Evolutionary conservation across 2,329 filamentous ascomycete genomes (phyloP).

Genomic region (Aspergillus tubingensis): DNA sequence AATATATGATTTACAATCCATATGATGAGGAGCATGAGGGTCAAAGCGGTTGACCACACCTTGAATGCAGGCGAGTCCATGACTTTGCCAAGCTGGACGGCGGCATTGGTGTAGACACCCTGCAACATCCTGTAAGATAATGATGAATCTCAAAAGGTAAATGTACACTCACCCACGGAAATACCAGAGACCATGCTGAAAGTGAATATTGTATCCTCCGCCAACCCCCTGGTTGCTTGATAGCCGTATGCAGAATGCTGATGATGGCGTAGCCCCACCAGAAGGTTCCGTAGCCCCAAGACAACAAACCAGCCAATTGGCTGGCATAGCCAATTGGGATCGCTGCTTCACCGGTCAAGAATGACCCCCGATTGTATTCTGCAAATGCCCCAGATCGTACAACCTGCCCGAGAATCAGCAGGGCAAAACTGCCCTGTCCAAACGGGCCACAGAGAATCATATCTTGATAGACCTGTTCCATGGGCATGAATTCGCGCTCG

Average conservation of each 20-base stretch:
- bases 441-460: conserved; percentile 47
- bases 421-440: conserved; percentile 43
- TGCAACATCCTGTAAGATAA: conserved; percentile 10
- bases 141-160: background rate
- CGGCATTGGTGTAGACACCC: conserved; percentile 45
- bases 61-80: conserved; percentile 43
- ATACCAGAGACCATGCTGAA: conserved; percentile 40
- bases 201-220: conserved; percentile 31
- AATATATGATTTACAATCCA: conserved; percentile 34
- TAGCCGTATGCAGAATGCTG: conserved; percentile 33
- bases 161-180: conserved; percentile 39
- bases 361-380: conserved; percentile 33
- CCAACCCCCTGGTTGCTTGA: conserved; percentile 23
- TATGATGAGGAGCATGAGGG: conserved; percentile 38
- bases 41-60: conserved; percentile 41
- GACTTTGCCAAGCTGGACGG: conserved; percentile 39
- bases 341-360: conserved; percentile 38
- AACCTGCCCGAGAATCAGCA: conserved; percentile 41
- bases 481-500: conserved; percentile 23
- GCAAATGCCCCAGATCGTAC: conserved; percentile 34
- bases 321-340: conserved; percentile 35
- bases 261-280: conserved; percentile 47
- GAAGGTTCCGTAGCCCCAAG: conserved; percentile 45
- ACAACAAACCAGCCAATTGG: conserved; percentile 40
- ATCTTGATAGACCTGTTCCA: conserved; percentile 35